Evolutionary conservation across 2,329 filamentous ascomycete genomes (phyloP), one percentile per base, ranked within the genome.

Genomic region (Trichoderma hamatum): DNA sequence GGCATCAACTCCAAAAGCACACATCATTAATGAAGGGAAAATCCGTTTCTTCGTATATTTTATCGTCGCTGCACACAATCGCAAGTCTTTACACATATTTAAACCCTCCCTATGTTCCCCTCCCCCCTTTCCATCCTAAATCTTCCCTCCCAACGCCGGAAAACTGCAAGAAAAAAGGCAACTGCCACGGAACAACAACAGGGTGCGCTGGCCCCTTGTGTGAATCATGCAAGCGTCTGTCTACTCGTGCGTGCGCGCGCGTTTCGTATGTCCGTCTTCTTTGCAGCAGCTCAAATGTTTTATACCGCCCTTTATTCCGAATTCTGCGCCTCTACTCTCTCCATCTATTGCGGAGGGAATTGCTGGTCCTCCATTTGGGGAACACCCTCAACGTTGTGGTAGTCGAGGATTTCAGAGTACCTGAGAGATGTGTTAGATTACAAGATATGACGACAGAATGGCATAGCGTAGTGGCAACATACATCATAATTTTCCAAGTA

Each of bases 401-500:
- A 98, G 81, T 98, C 94, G 75, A 98, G 90, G 76, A 99, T 98
- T 81, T 98, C 95, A 64, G 94, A 97, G 85, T 98, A 98, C 94
- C 94, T 97, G 78, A 34, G 67, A 54, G 26, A 43, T 65, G n/a
- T 5, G 51, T 68, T 16, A 62, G 65, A 6, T 16, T 26, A 6
- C 2, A 46, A 19, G 3, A 9, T 9, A 52, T 21, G 32, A 21
- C 3, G 11, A 34, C 7, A n/a, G 14, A 19, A 3, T 14, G 19
- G 7, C 7, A 14, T 7, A 26, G 19, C 5, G 56, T 26, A 16
- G 6, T 26, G 21, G 21, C 26, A 26, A 80, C 91, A 78, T 86
- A 97, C 96, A 99, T 99, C 96, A 98, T 99, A 79, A 99, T 97
- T 85, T 99, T 99, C 96, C 96, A 99, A n/a, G 94, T 97, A 78